Evolutionary conservation across 139 green algal species (phyloP), one percentile per base, ranked within the genome.

Genomic region (Ettlia oleoabundans): DNA sequence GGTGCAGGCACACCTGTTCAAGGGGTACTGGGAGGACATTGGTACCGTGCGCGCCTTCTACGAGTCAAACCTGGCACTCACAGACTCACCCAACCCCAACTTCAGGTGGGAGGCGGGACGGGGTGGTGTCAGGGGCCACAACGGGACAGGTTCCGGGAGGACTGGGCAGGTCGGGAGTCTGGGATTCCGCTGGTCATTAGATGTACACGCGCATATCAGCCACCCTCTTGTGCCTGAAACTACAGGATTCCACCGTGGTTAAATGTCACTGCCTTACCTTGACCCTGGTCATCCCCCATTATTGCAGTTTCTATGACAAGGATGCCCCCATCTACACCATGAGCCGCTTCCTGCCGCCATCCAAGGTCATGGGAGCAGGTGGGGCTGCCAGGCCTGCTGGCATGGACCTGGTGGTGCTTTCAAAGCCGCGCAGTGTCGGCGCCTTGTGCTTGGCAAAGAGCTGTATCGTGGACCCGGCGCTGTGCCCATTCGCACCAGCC

Each of bases 21-120:
- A 80, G 53, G 73, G 73, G 3, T 97, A 97, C 90, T 97, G 94
- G 94, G 94, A 97, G 88, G 94, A 97, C 89, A 97, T 97, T 86
- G 94, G 95, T 66, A 99, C 97, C 58, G 93, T 99, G 52, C 90
- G 96, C 78, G 95, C 96, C 41, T 99, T 99, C 88, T 99, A 98
- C 92, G 91, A 98, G 55, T 84, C 97, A 76, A 99, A 99, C 92
- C 91, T 99, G 71, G 88, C 87, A 9, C 92, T 99, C 68, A 96
- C 93, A 33, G 88, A 98, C 80, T 88, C 91, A n/a, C 81, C 85
- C 61, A 93, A 91, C 66, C 92, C 95, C 55, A 86, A 94, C 67
- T 98, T 98, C 89, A 94, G 84, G 93, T 93, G 62, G 24, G 73
- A 15, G 52, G 37, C 43, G 10, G 32, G 43, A n/a, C 43, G 30